phyloP scores from a whole-genome alignment of 805 yeast genomes.

The Suhomyces prunicola region DNA sequence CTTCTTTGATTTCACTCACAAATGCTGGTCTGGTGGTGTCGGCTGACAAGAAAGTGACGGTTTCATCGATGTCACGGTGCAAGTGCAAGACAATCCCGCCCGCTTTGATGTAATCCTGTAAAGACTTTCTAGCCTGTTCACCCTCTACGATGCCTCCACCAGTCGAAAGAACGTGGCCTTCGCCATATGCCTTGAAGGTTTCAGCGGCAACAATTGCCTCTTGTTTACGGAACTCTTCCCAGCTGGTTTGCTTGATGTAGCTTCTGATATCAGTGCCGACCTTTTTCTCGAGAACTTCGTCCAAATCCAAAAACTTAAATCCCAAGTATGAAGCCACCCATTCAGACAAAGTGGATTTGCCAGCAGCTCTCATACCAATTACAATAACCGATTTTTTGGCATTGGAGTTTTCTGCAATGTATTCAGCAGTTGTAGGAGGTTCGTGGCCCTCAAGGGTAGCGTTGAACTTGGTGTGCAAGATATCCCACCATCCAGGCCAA shows the following conservation, averaged over 20 bases:
- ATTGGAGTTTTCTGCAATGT: conserved; percentile 25
- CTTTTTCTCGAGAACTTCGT: conserved; percentile 60
- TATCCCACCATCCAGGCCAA: conserved; percentile 99
- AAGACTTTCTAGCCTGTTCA: conserved; percentile 57
- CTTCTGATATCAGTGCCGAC: conserved; percentile 53
- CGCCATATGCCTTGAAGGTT: conserved; percentile 36
- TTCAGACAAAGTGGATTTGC: conserved; percentile 81
- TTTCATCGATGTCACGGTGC: conserved; percentile 82
- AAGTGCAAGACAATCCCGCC: conserved; percentile 87
- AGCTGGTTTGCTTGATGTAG: conserved; percentile 63
- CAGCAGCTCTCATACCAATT: conserved; percentile 98
- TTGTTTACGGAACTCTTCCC: conserved; percentile 79
- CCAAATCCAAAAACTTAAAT: conserved; percentile 72
- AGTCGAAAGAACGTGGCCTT: conserved; percentile 74
- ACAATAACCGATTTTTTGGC: conserved; percentile 63
- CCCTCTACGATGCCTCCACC: conserved; percentile 97
- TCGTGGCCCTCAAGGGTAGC: conserved; percentile 72
- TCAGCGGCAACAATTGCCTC: conserved; percentile 61
- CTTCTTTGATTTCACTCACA: conserved; percentile 71
- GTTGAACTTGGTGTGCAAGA: conserved; percentile 65
- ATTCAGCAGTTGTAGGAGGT: conserved; percentile 26
- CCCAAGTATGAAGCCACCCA: conserved; percentile 74
- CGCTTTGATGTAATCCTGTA: conserved; percentile 49
- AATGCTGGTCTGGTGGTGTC: conserved; percentile 91
- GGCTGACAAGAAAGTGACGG: conserved; percentile 65